Conservation (phyloP, 768 basidiomycete genomes). For the Suillus subaureus region DNA sequence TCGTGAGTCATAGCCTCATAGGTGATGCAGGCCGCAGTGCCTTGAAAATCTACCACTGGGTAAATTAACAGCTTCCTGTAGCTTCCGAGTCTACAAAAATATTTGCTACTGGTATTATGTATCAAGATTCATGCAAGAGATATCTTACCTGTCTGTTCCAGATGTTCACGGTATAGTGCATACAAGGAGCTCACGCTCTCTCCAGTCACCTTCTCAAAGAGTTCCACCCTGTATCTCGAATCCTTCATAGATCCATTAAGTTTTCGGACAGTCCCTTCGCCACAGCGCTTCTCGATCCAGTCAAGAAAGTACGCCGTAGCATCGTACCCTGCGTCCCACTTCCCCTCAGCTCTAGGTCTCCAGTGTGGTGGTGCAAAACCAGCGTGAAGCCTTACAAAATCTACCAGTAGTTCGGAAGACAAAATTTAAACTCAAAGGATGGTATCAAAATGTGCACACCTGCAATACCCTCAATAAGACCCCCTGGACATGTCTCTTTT, state of each 20-base stretch:
- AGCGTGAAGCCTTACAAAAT: conserved; percentile 69
- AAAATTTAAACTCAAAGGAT: neutral
- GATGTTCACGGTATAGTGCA: conserved; percentile 50
- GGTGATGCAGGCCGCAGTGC: no score
- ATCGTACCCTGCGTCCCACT: conserved; percentile 80
- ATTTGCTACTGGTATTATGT: neutral
- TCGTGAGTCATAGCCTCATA: no score
- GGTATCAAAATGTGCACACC: conserved; percentile 42
- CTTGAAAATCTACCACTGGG: neutral
- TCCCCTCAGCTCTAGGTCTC: conserved; percentile 46
- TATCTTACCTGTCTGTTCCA: conserved; percentile 23
- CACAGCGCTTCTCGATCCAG: conserved; percentile 60
- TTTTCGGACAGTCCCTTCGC: conserved; percentile 54
- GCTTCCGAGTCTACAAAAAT: neutral
- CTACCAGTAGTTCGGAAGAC: conserved; percentile 34
- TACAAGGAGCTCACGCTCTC: conserved; percentile 57
- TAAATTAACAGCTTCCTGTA: neutral
- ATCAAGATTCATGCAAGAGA: neutral
- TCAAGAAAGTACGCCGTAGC: conserved; percentile 75
- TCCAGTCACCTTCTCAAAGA: conserved; percentile 59
- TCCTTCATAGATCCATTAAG: conserved; percentile 60
- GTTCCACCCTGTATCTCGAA: conserved; percentile 46
- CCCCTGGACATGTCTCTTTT: conserved; percentile 59
- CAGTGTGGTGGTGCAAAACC: conserved; percentile 71
- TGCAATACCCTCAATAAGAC: conserved; percentile 80